Evolutionary conservation across 2,329 filamentous ascomycete genomes (phyloP), one percentile per base, ranked within the genome.

Genomic region (Ramularia collo-cygni): DNA sequence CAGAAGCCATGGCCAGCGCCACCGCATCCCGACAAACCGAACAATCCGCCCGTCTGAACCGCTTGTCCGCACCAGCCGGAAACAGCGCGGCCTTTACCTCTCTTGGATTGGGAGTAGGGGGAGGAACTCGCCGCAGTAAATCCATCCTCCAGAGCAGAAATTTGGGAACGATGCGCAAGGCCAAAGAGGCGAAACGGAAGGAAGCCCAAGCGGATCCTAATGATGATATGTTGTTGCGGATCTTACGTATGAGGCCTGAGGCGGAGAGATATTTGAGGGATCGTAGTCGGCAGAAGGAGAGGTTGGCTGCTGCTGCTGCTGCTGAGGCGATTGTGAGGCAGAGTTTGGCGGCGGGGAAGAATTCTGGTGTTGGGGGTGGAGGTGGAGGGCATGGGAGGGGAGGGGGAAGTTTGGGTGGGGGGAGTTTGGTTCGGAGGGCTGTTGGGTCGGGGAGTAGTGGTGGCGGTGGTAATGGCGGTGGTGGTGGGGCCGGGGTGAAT

Each of bases 181-280:
- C 85, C 28, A 96, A 96, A 65, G 88, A 95, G 62, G 90, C 95
- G 65, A 95, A 94, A 69, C 76, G 92, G 48, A 88, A 89, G 54
- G 90, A 96, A 61, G 87, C 88, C 1, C 92, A 98, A 61, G 90
- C 92, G 1, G 92, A 96, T 61, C 90, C 92, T 2, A 95, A 83
- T 60, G 92, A 98, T 63, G 92, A 98, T 61, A 96, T 96, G 85
- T 96, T 98, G 51, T 65, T 98, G 55, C 76, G 92, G 14, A 98
- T 98, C 50, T 65, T 98, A 51, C 76, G 92, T 37, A 98, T 98
- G 92, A 74, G 92, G 33, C 87, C 88, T 2, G 92, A 96, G 66
- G 92, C 92, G 3, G 76, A 81, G 35, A 70, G 77, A 24, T 98
- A 98, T 64, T 72, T 98, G 45, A 86, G 85, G 57, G 90, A 96